These are phyloP conservation scores for Populus hybrid DNA, from an alignment of 441 rosid species.

Conservation along the genomic window DNA sequence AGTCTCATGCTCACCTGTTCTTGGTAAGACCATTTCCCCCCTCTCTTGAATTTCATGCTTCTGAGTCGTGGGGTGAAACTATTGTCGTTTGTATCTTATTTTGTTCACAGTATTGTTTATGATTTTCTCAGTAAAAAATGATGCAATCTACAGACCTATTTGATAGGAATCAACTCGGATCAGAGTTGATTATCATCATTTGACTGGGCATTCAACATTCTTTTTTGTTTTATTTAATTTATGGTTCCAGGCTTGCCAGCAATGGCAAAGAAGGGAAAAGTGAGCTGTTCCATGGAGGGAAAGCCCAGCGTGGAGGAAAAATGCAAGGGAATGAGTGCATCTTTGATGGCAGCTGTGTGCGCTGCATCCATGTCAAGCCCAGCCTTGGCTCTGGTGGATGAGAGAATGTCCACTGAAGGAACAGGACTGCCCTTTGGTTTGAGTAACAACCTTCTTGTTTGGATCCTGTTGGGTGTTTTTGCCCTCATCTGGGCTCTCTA, in stretches of 20 bases:
- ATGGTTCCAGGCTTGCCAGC: constrained; percentile 58
- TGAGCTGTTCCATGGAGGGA: constrained; percentile 51
- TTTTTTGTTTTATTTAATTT: neutral
- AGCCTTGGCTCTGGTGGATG: constrained; percentile 82
- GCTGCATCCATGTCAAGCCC: constrained; percentile 59
- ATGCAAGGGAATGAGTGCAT: constrained; percentile 41
- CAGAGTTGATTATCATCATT: too few relatives aligned
- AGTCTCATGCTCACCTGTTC: constrained; percentile 45
- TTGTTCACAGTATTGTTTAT: neutral
- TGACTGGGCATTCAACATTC: neutral
- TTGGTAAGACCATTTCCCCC: constrained; percentile 38
- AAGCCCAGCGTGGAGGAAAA: constrained; percentile 29
- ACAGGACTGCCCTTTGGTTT: constrained; percentile 84
- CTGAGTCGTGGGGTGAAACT: neutral
- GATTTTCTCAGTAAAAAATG: neutral
- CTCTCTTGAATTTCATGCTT: neutral
- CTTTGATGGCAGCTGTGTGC: constrained; percentile 47
- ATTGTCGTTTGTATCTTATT: neutral
- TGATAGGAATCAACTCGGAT: too few relatives aligned
- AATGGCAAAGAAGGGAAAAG: constrained; percentile 50
- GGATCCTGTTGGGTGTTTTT: constrained; percentile 86
- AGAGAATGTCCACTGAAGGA: constrained; percentile 84
- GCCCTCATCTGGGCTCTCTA: constrained; percentile 81
- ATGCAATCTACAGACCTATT: neutral
- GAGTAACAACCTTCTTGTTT: constrained; percentile 90